phyloP scores from a whole-genome alignment of 805 yeast species.

The Starmerella gropengiesseri region DNA sequence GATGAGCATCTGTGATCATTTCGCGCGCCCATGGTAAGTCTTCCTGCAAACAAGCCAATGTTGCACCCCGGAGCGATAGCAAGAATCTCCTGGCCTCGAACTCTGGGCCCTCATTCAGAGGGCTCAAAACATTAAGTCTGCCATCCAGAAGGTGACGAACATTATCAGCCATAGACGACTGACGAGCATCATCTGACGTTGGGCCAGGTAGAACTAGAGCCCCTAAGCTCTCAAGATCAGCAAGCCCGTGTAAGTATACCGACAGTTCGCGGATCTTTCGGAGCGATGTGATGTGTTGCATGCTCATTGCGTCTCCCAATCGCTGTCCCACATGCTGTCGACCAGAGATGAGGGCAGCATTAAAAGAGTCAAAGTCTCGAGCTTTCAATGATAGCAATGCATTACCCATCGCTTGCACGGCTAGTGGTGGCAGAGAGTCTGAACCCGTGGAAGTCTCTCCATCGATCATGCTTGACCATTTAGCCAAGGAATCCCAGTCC shows the following conservation, averaged over 20 bases:
- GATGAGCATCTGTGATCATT: conserved; percentile 39
- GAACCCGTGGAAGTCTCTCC: neutral
- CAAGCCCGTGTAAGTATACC: conserved; percentile 48
- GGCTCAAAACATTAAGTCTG: conserved; percentile 20
- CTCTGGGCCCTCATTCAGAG: conserved; percentile 36
- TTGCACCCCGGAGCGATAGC: conserved; percentile 48
- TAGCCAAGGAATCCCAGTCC: conserved; percentile 32
- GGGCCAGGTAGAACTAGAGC: conserved; percentile 17
- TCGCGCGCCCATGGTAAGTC: conserved; percentile 16
- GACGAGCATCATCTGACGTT: neutral
- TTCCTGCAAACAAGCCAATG: conserved; percentile 17
- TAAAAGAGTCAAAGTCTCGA: conserved; percentile 31
- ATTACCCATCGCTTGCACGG: conserved; percentile 36
- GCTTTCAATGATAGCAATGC: conserved; percentile 40
- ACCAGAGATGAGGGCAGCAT: conserved; percentile 39
- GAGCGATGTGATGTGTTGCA: conserved; percentile 37
- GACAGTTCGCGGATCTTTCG: conserved; percentile 35
- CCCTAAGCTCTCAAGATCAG: conserved; percentile 43
- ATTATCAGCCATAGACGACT: neutral
- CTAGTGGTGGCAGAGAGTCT: conserved; percentile 12
- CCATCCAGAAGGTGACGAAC: conserved; percentile 7
- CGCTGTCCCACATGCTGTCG: conserved; percentile 50
- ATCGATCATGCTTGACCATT: conserved; percentile 32
- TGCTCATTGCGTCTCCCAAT: conserved; percentile 35
- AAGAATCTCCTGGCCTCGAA: conserved; percentile 52